Base-by-base conservation (phyloP, 768 basidiomycete genomes). In the Leccinum sublutescens region DNA sequence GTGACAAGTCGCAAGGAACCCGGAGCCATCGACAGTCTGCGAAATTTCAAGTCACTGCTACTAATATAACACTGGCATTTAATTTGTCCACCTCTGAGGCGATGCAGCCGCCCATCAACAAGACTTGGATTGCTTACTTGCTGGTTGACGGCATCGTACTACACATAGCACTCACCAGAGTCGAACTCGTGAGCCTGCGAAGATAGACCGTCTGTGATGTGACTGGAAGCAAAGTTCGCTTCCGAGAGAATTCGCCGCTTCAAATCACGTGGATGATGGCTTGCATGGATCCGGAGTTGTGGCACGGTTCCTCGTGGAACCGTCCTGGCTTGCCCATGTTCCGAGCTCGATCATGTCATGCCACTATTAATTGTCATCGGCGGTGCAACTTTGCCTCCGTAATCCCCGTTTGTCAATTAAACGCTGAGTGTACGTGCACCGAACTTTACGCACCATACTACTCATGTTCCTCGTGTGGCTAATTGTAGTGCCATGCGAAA, bases 221-320 rank as follows among this genome's bases (percentile, higher is more conserved):
- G n/a, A 43, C 17, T 33, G 33, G 40, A 43, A 43, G 40, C 34
- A 29, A 23, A n/a, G 19, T 45, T 62, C 51, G 19, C 23, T 61
- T 21, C 51, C 29, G 27, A 50, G 23, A 11, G 45, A 47, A 47
- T 11, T 19, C 21, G 10, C 50, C 27, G 27, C 47, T 23, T 38
- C 11, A n/a, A 23, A n/a, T 50, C 58, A 38, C 36, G 25, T 47
- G 25, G n/a, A 29, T 48, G 47, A 19, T 50, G 58, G 58, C n/a
- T 25, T 60, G 40, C 9, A 40, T 40, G 15, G 31, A 33, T 29
- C 27, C 27, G 27, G 27, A 31, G 29, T 10, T 31, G 29, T 10
- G 12, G 12, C 31, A 33, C 4, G 11, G 11, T 40, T 40, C 58
- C 58, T 59, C 58, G 48, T 59, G 57, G 25, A 23, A 17, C n/a